A percentile compares a stretch with the other conserved stretches of the same genome.
These are phyloP conservation scores for Protomyces macrosporus DNA, from an alignment of 1,139 yeast genomes.

Conservation along the genomic window DNA sequence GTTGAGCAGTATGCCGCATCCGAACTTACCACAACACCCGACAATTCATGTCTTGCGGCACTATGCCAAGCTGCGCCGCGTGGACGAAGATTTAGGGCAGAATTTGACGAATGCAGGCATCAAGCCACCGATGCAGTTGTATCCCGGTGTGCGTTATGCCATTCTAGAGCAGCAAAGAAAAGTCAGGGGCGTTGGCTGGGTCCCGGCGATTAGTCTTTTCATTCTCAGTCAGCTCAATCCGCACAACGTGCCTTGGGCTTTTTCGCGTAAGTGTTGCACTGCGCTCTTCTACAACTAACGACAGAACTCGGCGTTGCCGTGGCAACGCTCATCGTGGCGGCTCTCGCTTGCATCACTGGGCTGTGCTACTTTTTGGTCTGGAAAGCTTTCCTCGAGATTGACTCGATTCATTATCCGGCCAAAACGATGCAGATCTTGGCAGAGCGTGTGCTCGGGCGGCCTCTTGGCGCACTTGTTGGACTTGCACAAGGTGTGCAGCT, in stretches of 20 bases:
- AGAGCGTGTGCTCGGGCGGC: background rate
- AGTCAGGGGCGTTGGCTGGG: background rate
- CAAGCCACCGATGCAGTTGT: background rate
- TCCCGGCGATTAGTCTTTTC: background rate
- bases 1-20: background rate
- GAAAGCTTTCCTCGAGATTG: background rate
- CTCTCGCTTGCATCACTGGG: background rate
- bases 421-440: background rate
- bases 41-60: background rate
- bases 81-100: background rate
- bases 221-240: background rate
- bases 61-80: background rate
- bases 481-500: background rate
- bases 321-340: background rate
- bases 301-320: background rate
- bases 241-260: background rate
- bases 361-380: background rate
- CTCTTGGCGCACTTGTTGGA: background rate
- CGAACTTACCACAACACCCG: background rate
- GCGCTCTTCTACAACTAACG: background rate
- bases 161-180: background rate
- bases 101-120: background rate
- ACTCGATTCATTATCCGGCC: background rate
- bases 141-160: background rate
- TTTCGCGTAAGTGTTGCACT: background rate